Conservation (phyloP, 129 eudicot species). For the Oenanthe sinensis region DNA sequence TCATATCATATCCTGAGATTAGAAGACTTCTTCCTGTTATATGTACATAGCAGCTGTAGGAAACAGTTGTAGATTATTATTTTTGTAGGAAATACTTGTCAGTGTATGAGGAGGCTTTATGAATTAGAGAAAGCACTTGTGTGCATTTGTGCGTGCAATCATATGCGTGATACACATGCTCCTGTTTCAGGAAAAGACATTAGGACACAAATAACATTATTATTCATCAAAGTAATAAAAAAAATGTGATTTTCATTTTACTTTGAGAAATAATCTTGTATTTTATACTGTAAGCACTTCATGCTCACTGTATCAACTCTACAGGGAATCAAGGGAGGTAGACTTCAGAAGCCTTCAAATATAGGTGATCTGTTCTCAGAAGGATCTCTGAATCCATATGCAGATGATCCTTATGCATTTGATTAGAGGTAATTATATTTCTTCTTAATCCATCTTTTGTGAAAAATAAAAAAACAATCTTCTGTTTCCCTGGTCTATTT, state of each 20-base stretch:
- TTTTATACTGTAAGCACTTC: background rate
- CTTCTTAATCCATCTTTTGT: conserved; percentile 1
- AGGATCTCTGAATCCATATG: conserved; percentile 94
- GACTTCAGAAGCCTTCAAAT: conserved; percentile 45
- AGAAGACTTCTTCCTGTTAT: background rate
- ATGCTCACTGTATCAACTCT: conserved; percentile 8
- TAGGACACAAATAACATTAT: background rate
- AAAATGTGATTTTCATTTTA: background rate
- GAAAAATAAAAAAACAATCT: background rate
- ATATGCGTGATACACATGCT: background rate
- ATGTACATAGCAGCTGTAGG: background rate
- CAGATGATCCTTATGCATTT: conserved; percentile 91
- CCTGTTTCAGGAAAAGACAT: background rate
- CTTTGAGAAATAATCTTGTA: background rate
- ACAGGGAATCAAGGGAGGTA: conserved; percentile 46
- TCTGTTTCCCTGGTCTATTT: background rate
- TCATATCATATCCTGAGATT: background rate
- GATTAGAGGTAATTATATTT: conserved; percentile 54
- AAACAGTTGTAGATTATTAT: background rate
- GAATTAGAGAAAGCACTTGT: background rate
- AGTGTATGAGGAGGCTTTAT: background rate
- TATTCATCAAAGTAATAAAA: too few species aligned
- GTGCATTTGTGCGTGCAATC: background rate
- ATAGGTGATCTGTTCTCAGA: conserved; percentile 85
- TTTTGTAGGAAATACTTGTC: background rate